phyloP scores from a whole-genome alignment of 2,329 filamentous ascomycete species.

The Claviceps sorghi region DNA sequence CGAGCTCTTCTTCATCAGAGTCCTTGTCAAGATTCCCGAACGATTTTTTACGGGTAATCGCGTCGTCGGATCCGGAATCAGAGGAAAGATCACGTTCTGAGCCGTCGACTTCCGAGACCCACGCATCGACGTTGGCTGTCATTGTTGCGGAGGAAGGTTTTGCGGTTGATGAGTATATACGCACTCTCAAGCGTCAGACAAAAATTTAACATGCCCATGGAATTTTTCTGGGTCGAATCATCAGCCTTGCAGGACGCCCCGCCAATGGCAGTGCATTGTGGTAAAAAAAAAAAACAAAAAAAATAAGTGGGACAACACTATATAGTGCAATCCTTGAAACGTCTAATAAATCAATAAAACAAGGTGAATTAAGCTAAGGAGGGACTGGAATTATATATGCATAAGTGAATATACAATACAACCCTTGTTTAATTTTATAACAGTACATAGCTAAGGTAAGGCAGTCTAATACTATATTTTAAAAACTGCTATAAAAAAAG shows the following conservation, averaged over 20 bases:
- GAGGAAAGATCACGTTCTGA: constrained; percentile 17
- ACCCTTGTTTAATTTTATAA: too few species aligned
- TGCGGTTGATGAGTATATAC: not conserved
- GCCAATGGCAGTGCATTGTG: not conserved
- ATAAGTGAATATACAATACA: too few species aligned
- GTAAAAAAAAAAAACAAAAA: too few species aligned
- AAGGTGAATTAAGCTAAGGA: too few species aligned
- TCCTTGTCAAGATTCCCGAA: constrained; percentile 48
- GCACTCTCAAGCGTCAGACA: not conserved
- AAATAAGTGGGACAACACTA: too few species aligned
- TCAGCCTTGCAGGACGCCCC: not conserved
- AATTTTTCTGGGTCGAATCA: constrained; percentile 16
- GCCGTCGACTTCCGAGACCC: constrained; percentile 13
- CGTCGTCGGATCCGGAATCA: constrained; percentile 16
- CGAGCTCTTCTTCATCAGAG: constrained; percentile 69
- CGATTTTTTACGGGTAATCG: constrained; percentile 13
- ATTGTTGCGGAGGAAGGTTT: constrained; percentile 11
- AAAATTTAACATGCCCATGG: constrained; percentile 2
- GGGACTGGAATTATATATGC: too few species aligned
- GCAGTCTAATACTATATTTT: too few species aligned
- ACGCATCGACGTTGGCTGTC: constrained; percentile 17
- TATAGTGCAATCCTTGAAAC: too few species aligned
- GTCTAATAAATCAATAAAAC: too few species aligned
- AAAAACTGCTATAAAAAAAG: too few species aligned
- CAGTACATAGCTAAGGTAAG: too few species aligned